phyloP scores from a whole-genome alignment of 306 rosid species.

The Acacia crassicarpa region DNA sequence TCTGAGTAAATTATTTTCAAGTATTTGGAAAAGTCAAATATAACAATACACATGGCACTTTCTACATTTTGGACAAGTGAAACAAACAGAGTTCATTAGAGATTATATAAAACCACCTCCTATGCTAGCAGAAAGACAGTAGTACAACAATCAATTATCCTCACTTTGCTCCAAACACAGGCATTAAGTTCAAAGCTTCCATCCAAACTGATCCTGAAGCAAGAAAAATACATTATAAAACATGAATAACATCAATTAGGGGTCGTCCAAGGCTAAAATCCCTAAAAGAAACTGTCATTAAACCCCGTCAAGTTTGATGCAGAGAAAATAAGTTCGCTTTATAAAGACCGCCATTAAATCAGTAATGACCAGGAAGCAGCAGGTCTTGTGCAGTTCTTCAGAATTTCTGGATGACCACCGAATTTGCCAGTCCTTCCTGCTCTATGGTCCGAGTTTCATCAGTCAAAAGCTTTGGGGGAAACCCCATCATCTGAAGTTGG shows the following conservation, averaged over 20 bases:
- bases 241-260: conserved; percentile 15
- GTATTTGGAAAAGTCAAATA: no score
- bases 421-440: conserved; percentile 87
- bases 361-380: conserved; percentile 20
- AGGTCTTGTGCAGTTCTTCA: conserved; percentile 33
- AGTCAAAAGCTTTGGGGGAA: conserved; percentile 81
- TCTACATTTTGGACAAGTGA: conserved; percentile 9
- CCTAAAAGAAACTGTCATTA: conserved; percentile 15
- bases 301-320: background rate
- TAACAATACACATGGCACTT: background rate
- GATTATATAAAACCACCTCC: background rate
- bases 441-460: conserved; percentile 77
- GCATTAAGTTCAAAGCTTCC: conserved; percentile 28
- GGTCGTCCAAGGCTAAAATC: conserved; percentile 18
- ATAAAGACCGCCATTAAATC: conserved; percentile 24
- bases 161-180: conserved; percentile 16
- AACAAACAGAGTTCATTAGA: background rate
- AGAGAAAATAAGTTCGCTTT: conserved; percentile 23
- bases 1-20: no score
- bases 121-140: background rate
- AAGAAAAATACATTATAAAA: conserved; percentile 21
- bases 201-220: conserved; percentile 29
- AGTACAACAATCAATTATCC: background rate
- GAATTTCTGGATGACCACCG: conserved; percentile 93
- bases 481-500: conserved; percentile 89